phyloP scores from a whole-genome alignment of 2,329 filamentous ascomycete genomes.

The Ceratocystiopsis minuta region DNA sequence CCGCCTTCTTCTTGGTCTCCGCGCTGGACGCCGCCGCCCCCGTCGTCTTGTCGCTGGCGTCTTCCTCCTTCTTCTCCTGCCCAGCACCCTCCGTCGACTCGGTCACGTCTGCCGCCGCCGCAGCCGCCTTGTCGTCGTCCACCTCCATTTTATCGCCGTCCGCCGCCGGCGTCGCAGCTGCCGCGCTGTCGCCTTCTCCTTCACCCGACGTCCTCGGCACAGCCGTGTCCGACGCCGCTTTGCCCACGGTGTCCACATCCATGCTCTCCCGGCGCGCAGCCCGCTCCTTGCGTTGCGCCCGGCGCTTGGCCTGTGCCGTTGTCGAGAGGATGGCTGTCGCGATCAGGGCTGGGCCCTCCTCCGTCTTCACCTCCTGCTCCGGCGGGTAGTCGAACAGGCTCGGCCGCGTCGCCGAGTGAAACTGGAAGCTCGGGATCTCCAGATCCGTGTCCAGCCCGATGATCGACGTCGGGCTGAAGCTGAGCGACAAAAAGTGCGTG shows the following conservation, averaged over 20 bases:
- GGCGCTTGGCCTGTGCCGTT: conserved; percentile 88
- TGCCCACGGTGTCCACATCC: conserved; percentile 81
- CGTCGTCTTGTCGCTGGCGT: conserved; percentile 35
- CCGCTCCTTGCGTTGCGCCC: conserved; percentile 85
- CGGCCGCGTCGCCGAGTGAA: conserved; percentile 83
- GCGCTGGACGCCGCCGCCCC: conserved; percentile 21
- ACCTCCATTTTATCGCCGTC: conserved; percentile 76
- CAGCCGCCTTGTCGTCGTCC: conserved; percentile 42
- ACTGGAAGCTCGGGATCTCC: conserved; percentile 85
- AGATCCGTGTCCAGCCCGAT: conserved; percentile 89
- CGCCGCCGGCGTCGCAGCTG: conserved; percentile 11
- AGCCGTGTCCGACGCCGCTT: conserved; percentile 23
- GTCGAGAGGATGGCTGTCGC: conserved; percentile 93
- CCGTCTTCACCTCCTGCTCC: conserved; percentile 84
- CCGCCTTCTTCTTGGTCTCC: conserved; percentile 68
- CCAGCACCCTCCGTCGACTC: too few relatives aligned
- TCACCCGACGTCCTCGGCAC: neutral
- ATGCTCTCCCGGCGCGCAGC: conserved; percentile 83
- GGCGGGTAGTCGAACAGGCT: conserved; percentile 97
- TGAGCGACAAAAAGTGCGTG: conserved; percentile 89
- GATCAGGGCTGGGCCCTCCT: conserved; percentile 84
- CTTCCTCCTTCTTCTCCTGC: conserved; percentile 37
- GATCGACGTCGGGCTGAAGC: conserved; percentile 91
- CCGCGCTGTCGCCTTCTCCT: conserved; percentile 19
- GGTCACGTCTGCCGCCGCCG: conserved; percentile 34